phyloP scores from a whole-genome alignment of 169 alveolate species.

The Cryptosporidium muris region DNA sequence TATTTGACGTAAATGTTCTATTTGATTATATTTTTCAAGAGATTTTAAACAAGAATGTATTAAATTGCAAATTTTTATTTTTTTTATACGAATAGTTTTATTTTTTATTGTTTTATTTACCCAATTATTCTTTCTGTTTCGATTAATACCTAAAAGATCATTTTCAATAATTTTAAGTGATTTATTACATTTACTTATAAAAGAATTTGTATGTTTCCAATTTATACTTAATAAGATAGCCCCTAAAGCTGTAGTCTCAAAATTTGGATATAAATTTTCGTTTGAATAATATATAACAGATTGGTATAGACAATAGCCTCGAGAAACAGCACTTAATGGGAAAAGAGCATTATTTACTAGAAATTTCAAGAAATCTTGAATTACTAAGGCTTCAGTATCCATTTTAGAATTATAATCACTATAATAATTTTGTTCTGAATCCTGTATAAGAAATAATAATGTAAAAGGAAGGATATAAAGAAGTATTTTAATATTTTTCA shows the following conservation, averaged over 20 bases:
- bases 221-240: conserved; percentile 31
- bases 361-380: conserved; percentile 8
- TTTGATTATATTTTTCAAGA: conserved; percentile 18
- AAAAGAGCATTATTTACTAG: conserved; percentile 36
- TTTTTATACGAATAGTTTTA: not conserved
- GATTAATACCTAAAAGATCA: not conserved
- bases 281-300: conserved; percentile 6
- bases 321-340: conserved; percentile 40
- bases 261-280: conserved; percentile 1
- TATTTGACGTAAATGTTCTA: conserved; percentile 22
- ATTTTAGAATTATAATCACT: too few relatives aligned
- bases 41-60: conserved; percentile 26
- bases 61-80: conserved; percentile 31
- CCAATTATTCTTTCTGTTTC: not conserved
- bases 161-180: conserved; percentile 18
- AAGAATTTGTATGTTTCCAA: conserved; percentile 41
- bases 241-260: conserved; percentile 19
- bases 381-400: too few relatives aligned
- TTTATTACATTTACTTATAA: conserved; percentile 22
- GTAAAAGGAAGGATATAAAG: too few relatives aligned
- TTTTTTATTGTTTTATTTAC: not conserved
- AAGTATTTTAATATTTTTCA: too few relatives aligned
- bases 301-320: conserved; percentile 50
- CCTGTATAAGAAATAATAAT: too few relatives aligned
- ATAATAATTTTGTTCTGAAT: too few relatives aligned